A percentile compares a stretch with the other conserved stretches of the same genome.
These are phyloP conservation scores for Saprolegnia diclina DNA, from an alignment of 352 stramenopile genomes.

Conservation along the genomic window DNA sequence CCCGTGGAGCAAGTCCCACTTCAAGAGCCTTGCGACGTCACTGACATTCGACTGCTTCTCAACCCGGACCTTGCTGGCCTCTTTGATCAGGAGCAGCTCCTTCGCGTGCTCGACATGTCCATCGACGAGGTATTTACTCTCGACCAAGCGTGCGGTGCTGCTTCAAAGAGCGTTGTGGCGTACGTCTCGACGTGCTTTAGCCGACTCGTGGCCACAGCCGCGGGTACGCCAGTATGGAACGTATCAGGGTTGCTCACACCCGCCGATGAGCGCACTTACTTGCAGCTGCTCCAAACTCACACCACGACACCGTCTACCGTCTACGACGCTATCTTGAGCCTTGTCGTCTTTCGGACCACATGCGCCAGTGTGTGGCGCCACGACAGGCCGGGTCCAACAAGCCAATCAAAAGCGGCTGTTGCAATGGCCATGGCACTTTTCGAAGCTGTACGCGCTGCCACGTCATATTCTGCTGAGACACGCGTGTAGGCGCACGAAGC, in stretches of 20 bases:
- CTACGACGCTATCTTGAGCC: background rate
- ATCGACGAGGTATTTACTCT: background rate
- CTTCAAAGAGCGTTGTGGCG: background rate
- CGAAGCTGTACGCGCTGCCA: conserved; percentile 1
- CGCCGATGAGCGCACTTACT: background rate
- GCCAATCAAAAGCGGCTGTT: background rate
- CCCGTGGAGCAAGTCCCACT: background rate
- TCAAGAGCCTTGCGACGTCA: background rate
- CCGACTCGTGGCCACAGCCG: background rate
- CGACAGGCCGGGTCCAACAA: background rate
- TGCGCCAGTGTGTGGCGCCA: conserved; percentile 5
- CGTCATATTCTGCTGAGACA: background rate
- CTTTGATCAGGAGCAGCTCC: background rate
- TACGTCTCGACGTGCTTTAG: background rate
- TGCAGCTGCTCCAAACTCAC: background rate
- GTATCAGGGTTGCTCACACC: background rate
- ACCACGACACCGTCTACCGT: background rate
- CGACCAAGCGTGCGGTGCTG: background rate
- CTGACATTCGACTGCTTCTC: background rate
- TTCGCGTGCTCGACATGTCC: background rate
- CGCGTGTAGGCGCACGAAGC: background rate
- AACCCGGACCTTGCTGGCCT: background rate
- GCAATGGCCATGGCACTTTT: background rate
- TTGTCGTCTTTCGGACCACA: background rate
- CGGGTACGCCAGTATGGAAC: background rate